These are phyloP conservation scores for Nakazawaea ambrosiae DNA, from an alignment of 805 yeast species.

Conservation along the genomic window DNA sequence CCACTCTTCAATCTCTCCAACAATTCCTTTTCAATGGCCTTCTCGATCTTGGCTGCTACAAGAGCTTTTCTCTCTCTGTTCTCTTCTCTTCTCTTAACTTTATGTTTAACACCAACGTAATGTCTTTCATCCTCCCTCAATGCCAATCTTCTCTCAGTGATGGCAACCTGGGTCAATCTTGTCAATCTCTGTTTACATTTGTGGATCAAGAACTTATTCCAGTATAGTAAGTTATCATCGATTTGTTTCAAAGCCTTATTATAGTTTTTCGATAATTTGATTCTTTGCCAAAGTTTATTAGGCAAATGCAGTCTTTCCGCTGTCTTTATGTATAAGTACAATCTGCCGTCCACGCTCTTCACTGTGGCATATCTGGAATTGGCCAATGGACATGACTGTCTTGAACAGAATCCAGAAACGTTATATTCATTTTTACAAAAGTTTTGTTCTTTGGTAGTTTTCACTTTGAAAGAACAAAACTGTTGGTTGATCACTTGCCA, in stretches of 20 bases:
- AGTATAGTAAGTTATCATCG: conserved; percentile 79
- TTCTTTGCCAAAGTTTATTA: conserved; percentile 88
- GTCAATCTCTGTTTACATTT: conserved; percentile 96
- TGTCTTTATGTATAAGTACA: conserved; percentile 90
- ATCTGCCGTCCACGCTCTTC: conserved; percentile 68
- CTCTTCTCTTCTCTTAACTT: conserved; percentile 90
- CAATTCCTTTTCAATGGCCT: conserved; percentile 92
- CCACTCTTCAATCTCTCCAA: conserved; percentile 94
- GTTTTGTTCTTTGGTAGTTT: conserved; percentile 81
- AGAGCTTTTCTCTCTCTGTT: conserved; percentile 94
- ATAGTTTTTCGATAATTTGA: conserved; percentile 84
- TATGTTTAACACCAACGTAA: conserved; percentile 86
- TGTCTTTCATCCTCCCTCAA: conserved; percentile 87
- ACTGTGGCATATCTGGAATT: conserved; percentile 88
- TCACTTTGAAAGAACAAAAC: conserved; percentile 90
- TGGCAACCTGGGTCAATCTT: conserved; percentile 89
- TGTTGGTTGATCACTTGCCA: conserved; percentile 97
- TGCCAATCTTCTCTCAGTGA: conserved; percentile 90
- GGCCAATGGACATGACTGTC: conserved; percentile 94
- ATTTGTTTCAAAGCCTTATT: conserved; percentile 81
- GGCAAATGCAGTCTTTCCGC: conserved; percentile 98
- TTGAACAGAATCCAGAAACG: conserved; percentile 85
- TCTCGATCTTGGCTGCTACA: conserved; percentile 94
- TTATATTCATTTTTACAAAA: conserved; percentile 96
- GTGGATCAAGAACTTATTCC: conserved; percentile 88